A percentile compares a stretch with the other conserved stretches of the same genome.
These are phyloP conservation scores for Leptographium galeiforme DNA, from an alignment of 2,329 filamentous ascomycete genomes.

Conservation along the genomic window DNA sequence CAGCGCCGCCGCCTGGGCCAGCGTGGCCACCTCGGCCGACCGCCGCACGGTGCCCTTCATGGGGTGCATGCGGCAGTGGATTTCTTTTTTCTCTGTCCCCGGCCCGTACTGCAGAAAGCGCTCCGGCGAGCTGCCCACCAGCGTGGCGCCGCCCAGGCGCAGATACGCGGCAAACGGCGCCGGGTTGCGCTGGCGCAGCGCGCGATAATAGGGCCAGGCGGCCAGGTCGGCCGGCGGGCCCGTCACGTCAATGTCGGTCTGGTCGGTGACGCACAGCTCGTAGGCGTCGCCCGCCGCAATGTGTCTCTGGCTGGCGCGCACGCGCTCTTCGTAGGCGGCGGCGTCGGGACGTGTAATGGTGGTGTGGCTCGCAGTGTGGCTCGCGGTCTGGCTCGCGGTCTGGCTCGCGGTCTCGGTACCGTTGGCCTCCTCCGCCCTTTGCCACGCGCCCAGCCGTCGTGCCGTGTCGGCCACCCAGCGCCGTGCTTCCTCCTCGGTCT, in stretches of 20 bases:
- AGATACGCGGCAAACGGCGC: constrained; percentile 79
- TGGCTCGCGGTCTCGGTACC: no score
- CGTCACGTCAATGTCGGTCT: constrained; percentile 46
- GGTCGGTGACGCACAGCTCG: constrained; percentile 70
- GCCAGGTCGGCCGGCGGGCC: constrained; percentile 14
- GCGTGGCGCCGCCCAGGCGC: constrained; percentile 52
- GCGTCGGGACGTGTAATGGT: constrained; percentile 25
- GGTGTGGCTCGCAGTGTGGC: background rate
- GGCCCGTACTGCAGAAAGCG: constrained; percentile 49
- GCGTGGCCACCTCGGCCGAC: constrained; percentile 46
- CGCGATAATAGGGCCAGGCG: constrained; percentile 59
- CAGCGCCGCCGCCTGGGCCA: constrained; percentile 57
- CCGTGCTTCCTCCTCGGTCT: background rate
- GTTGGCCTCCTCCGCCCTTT: no score
- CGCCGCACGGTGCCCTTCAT: constrained; percentile 97
- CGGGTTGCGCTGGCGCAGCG: constrained; percentile 57
- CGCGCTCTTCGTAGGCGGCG: constrained; percentile 48
- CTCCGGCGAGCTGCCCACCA: constrained; percentile 78
- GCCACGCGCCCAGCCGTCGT: constrained; percentile 17
- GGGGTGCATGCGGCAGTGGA: constrained; percentile 61
- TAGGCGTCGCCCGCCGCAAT: constrained; percentile 73
- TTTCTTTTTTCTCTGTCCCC: constrained; percentile 20
- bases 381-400: background rate
- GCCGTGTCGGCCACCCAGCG: background rate
- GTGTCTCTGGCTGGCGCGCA: constrained; percentile 54